Conservation (phyloP, 352 stramenopile genomes). For the Thalassiosira pacifica region DNA sequence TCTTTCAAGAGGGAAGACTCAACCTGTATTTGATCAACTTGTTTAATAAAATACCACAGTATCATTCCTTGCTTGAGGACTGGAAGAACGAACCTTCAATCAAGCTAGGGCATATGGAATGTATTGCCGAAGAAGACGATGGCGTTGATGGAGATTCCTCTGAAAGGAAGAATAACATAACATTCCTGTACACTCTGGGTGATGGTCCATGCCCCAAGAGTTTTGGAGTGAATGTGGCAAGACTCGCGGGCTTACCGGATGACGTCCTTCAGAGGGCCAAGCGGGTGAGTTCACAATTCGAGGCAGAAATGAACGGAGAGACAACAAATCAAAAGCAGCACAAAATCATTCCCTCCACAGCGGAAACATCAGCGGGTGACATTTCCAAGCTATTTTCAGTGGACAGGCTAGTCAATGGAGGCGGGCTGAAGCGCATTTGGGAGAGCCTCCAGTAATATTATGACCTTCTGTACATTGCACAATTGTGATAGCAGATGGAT, state of each 20-base stretch:
- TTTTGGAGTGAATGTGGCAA: constrained; percentile 99
- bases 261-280: constrained; percentile 93
- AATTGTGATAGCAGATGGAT: too few relatives aligned
- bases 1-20: not conserved
- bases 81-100: constrained; percentile 88
- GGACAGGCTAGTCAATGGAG: constrained; percentile 12
- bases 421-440: constrained; percentile 49
- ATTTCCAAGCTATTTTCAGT: constrained; percentile 31
- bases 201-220: constrained; percentile 96
- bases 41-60: constrained; percentile 69
- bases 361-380: constrained; percentile 20
- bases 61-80: constrained; percentile 92
- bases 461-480: too few relatives aligned
- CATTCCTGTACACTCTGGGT: constrained; percentile 99
- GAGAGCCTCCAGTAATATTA: constrained; percentile 44
- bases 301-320: constrained; percentile 77
- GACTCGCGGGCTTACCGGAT: constrained; percentile 95
- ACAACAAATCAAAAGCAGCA: constrained; percentile 38
- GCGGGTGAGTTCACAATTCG: constrained; percentile 92
- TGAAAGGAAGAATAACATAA: constrained; percentile 90
- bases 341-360: constrained; percentile 52
- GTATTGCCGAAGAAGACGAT: constrained; percentile 87
- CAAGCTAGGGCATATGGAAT: constrained; percentile 92
- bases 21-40: too few relatives aligned
- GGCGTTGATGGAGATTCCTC: constrained; percentile 36